phyloP scores from a whole-genome alignment of 768 basidiomycete species.

The Nidula microcarpa region DNA sequence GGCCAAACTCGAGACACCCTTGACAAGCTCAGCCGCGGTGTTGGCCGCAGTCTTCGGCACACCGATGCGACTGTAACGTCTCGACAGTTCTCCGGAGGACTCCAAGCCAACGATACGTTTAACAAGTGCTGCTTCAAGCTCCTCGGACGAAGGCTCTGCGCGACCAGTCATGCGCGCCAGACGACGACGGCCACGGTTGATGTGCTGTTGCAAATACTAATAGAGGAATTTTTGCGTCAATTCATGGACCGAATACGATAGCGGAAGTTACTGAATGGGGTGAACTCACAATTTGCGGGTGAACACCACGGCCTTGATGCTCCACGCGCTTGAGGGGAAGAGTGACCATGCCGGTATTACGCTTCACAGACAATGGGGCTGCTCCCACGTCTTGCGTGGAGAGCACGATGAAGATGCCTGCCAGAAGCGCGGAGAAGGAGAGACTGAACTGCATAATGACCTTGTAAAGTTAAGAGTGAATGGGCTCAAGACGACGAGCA shows the following conservation, averaged over 20 bases:
- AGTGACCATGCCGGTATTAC: constrained; percentile 31
- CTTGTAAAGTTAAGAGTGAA: neutral
- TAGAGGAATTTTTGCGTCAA: neutral
- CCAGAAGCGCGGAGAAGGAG: constrained; percentile 48
- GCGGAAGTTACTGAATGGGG: neutral
- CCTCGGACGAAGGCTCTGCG: constrained; percentile 41
- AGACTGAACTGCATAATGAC: constrained; percentile 53
- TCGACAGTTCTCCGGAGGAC: constrained; percentile 5
- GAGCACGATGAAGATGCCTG: constrained; percentile 43
- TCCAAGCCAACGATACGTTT: constrained; percentile 19
- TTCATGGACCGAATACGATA: neutral
- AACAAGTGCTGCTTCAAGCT: constrained; percentile 35
- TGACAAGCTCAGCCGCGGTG: neutral
- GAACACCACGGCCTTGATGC: constrained; percentile 14
- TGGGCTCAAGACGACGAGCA: neutral
- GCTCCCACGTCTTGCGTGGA: constrained; percentile 37
- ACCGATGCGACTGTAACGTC: constrained; percentile 20
- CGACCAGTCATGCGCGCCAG: constrained; percentile 69
- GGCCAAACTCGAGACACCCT: too few relatives aligned
- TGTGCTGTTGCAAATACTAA: constrained; percentile 66
- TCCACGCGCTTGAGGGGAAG: constrained; percentile 40
- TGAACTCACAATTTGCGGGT: constrained; percentile 32
- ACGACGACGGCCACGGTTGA: constrained; percentile 62
- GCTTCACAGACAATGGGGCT: constrained; percentile 27
- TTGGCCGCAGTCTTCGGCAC: constrained; percentile 7